phyloP scores from a whole-genome alignment of 495 filamentous ascomycete species.

The Lichina pygmaea region DNA sequence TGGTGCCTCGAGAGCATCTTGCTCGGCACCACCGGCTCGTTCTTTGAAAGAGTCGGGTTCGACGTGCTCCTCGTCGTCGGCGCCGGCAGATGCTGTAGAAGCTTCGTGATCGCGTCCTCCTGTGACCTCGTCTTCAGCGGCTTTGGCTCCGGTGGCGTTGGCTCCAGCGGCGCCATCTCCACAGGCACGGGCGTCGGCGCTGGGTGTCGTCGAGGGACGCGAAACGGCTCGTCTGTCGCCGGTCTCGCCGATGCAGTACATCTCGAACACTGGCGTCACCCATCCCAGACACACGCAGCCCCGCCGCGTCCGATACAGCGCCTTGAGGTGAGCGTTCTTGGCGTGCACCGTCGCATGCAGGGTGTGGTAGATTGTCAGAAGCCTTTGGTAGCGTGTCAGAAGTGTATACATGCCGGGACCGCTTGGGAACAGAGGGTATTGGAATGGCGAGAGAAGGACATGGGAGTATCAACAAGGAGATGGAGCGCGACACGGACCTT shows the following conservation, averaged over 20 bases:
- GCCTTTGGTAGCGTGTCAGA: constrained; percentile 13
- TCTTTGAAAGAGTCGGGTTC: no score
- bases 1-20: no score
- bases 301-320: constrained; percentile 48
- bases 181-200: not conserved
- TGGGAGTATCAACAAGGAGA: not conserved
- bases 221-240: no score
- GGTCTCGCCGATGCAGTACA: constrained; percentile 69
- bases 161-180: not conserved
- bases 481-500: constrained; percentile 16
- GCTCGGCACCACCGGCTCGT: no score
- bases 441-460: not conserved
- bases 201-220: constrained; percentile 21
- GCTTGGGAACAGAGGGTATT: not conserved
- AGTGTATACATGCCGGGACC: not conserved
- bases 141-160: not conserved
- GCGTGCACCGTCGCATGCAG: constrained; percentile 65
- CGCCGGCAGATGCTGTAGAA: no score
- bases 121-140: not conserved
- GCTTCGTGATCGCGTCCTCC: no score
- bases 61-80: no score
- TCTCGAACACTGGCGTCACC: constrained; percentile 71
- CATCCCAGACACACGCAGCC: constrained; percentile 63
- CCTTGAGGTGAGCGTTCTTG: constrained; percentile 59
- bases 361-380: constrained; percentile 62